These are phyloP conservation scores for Ilex asprella DNA, from an alignment of 257 asterid genomes.

Conservation along the genomic window DNA sequence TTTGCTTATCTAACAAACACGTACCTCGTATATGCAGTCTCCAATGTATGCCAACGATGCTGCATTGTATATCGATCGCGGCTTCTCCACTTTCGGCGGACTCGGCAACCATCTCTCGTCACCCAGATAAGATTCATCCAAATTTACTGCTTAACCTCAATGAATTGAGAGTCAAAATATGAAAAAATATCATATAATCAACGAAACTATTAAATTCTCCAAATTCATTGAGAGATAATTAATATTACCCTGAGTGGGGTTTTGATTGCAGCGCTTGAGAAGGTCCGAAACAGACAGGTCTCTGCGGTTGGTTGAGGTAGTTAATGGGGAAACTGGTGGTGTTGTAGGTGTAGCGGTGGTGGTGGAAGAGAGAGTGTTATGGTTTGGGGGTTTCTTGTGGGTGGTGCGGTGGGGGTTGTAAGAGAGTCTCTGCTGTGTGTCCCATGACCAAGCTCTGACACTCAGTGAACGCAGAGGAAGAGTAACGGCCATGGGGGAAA, in stretches of 20 bases:
- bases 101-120: conserved; percentile 78
- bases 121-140: conserved; percentile 56
- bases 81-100: conserved; percentile 80
- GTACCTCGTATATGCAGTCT: conserved; percentile 87
- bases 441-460: conserved; percentile 58
- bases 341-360: conserved; percentile 1
- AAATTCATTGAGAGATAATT: background rate
- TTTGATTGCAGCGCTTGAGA: conserved; percentile 49
- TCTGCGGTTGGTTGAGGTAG: conserved; percentile 21
- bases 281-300: conserved; percentile 57
- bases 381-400: conserved; percentile 35
- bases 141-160: conserved; percentile 28
- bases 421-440: conserved; percentile 54
- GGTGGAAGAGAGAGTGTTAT: background rate
- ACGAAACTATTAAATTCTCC: background rate
- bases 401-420: conserved; percentile 83
- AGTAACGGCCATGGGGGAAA: conserved; percentile 36
- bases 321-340: background rate
- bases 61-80: conserved; percentile 77
- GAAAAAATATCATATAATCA: background rate
- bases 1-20: no score
- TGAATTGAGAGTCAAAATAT: background rate
- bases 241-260: conserved; percentile 24
- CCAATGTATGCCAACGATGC: conserved; percentile 88
- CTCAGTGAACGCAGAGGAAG: conserved; percentile 30